Evolutionary conservation across 441 rosid genomes (phyloP).

Genomic region (Pelargonium myrrhifolium): DNA sequence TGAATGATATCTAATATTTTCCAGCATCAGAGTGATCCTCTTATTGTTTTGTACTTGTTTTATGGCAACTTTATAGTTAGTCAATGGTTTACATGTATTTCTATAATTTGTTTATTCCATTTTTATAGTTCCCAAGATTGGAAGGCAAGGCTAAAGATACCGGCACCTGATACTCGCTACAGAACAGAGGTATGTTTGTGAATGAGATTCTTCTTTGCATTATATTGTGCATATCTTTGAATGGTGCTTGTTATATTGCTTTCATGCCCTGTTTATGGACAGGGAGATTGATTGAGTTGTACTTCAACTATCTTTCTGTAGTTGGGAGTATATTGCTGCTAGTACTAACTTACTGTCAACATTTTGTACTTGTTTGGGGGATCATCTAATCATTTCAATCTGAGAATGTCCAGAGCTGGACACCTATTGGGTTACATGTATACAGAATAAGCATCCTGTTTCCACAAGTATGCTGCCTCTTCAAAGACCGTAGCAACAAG

Average conservation of each 20-base stretch:
- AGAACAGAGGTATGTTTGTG: constrained; percentile 55
- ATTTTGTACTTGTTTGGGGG: neutral
- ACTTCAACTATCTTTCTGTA: neutral
- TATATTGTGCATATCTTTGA: neutral
- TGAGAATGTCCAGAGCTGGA: neutral
- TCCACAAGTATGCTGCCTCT: neutral
- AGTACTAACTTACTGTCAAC: neutral
- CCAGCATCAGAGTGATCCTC: neutral
- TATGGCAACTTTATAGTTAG: neutral
- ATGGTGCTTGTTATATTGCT: neutral
- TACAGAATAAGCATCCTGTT: neutral
- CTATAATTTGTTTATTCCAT: neutral
- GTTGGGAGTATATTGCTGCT: neutral
- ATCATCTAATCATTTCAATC: neutral
- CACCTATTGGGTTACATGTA: neutral
- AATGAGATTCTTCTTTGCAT: neutral
- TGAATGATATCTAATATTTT: neutral
- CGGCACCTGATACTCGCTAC: constrained; percentile 81
- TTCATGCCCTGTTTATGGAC: neutral
- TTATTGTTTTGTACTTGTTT: neutral
- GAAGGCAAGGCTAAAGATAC: constrained; percentile 75
- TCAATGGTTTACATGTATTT: neutral
- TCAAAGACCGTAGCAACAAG: no score
- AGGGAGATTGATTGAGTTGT: neutral
- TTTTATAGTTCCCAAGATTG: constrained; percentile 70